phyloP scores from a whole-genome alignment of 2,329 filamentous ascomycete genomes.

The Ophiostoma triangulosporum region DNA sequence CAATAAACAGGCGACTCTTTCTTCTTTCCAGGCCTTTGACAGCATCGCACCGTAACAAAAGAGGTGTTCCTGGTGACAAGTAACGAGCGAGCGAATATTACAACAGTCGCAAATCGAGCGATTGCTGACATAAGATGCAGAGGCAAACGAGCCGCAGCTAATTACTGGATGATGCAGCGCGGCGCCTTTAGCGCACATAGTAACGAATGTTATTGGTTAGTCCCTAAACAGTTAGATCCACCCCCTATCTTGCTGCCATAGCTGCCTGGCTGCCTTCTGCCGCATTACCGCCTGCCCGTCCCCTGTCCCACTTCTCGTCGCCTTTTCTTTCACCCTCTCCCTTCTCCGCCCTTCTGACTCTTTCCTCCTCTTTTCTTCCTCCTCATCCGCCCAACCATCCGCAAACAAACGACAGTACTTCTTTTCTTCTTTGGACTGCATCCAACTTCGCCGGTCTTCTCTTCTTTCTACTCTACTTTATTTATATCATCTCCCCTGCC shows the following conservation, averaged over 20 bases:
- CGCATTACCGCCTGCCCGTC: neutral
- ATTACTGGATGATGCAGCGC: neutral
- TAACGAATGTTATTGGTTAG: neutral
- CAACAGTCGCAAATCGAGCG: neutral
- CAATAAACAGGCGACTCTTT: neutral
- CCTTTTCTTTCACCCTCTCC: neutral
- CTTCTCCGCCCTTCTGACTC: neutral
- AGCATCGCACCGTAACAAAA: too few relatives aligned
- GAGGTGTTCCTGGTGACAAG: too few relatives aligned
- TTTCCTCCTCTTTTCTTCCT: neutral
- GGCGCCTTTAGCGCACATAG: neutral
- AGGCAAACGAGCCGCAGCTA: too few relatives aligned
- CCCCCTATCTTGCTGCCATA: neutral
- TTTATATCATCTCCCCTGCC: neutral
- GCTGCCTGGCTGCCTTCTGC: neutral
- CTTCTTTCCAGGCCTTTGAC: neutral
- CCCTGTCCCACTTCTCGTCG: slow-evolving; percentile 1
- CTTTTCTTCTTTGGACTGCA: slow-evolving; percentile 19
- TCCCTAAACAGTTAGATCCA: neutral
- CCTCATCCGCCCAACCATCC: slow-evolving; percentile 8
- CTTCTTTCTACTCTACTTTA: neutral
- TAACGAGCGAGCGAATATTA: neutral
- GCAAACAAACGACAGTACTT: slow-evolving; percentile 11
- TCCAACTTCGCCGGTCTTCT: slow-evolving; percentile 22
- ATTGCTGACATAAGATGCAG: too few relatives aligned